phyloP scores from a whole-genome alignment of 495 filamentous ascomycete species.

The Penicillium pancosmium region DNA sequence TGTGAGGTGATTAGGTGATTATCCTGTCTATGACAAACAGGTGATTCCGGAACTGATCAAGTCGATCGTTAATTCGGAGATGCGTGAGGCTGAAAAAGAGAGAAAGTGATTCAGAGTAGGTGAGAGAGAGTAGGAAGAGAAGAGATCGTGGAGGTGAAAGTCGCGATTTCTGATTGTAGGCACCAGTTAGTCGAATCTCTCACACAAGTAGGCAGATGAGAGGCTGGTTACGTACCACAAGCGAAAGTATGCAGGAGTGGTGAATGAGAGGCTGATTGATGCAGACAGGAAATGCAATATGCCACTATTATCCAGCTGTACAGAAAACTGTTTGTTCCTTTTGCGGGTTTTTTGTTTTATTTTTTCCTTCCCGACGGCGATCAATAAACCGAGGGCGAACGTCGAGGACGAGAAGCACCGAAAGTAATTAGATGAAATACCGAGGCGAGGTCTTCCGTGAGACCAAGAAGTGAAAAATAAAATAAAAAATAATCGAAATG shows the following conservation, averaged over 20 bases:
- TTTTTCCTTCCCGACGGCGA: constrained; percentile 1
- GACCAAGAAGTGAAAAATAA: constrained; percentile 18
- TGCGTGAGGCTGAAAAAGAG: constrained; percentile 8
- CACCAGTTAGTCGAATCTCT: not conserved
- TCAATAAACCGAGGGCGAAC: constrained; percentile 8
- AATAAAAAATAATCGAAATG: constrained; percentile 20
- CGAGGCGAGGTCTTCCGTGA: constrained; percentile 16
- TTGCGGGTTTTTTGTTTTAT: constrained; percentile 5
- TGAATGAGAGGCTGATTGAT: constrained; percentile 19
- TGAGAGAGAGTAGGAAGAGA: constrained; percentile 13
- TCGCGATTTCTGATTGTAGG: constrained; percentile 20
- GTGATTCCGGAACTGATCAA: constrained; percentile 15
- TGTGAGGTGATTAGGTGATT: constrained; percentile 44
- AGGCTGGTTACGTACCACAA: constrained; percentile 25
- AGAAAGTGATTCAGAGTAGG: constrained; percentile 19
- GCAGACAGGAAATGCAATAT: constrained; percentile 14
- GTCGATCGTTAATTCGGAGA: not conserved
- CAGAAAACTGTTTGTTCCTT: constrained; percentile 12
- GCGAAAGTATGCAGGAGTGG: constrained; percentile 24
- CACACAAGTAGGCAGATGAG: constrained; percentile 2
- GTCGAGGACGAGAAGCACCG: constrained; percentile 7
- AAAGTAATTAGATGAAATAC: constrained; percentile 27
- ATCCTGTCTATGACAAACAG: constrained; percentile 29
- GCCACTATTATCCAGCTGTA: constrained; percentile 31
- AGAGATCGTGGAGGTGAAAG: constrained; percentile 14